Evolutionary conservation across 768 basidiomycete genomes (phyloP), one percentile per base, ranked within the genome.

Genomic region (Hemileccinum rubropunctum): DNA sequence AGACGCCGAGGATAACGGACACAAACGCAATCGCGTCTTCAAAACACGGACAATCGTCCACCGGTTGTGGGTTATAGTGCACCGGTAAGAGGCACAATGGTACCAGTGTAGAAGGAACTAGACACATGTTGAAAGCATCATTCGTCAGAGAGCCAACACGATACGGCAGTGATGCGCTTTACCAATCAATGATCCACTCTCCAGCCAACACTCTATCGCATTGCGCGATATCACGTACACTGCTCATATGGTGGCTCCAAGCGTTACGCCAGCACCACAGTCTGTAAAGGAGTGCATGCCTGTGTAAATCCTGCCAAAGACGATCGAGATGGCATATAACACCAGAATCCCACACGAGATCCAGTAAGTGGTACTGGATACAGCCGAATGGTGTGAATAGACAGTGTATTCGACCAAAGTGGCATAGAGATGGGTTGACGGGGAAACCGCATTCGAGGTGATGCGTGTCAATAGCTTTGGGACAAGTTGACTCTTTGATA

Each of bases 41-140:
- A 68, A 97, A 99, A 69, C 95, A 98, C 2, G 95, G 95, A 58
- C 95, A 98, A 60, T 95, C 92, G 50, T 98, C 95, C 9, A 95
- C 89, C 0, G 95, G 95, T 57, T 95, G 88, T 0, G 95, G 93
- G 61, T 95, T 92, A 53, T 89, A 83, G 61, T 93, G 86, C n/a
- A 95, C 85, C 17, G 88, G 70, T 5, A 89, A 71, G 13, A 92
- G 71, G 49, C 80, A 82, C n/a, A 88, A 53, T 0, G 83, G 77
- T 23, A 86, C 74, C 37, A 83, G 66, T 10, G 78, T 76, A 33
- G 79, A 61, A 7, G 87, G 86, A n/a, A 86, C 82, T 74, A 57
- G 13, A 21, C 18, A 43, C 34, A 21, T 6, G 18, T n/a, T 10
- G 38, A 45, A 20, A 36, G 17, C 12, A 27, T 17, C 6, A 10